A percentile compares a stretch with the other conserved stretches of the same genome.
Conservation (phyloP, 495 filamentous ascomycete species). For the Tuber aestivum region DNA sequence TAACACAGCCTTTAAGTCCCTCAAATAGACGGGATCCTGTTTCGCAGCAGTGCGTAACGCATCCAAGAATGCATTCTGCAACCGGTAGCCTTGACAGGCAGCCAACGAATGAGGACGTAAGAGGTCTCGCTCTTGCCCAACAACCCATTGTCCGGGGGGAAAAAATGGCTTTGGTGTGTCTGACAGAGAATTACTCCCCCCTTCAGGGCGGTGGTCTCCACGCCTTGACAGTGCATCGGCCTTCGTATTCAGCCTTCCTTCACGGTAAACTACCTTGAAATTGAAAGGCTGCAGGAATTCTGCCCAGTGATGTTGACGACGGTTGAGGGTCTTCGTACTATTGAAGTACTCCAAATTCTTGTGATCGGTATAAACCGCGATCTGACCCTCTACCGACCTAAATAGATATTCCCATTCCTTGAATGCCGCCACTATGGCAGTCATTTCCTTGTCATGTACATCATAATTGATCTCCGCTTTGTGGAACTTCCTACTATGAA, state of each 20-base stretch:
- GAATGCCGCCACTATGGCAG: not conserved
- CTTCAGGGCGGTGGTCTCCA: constrained; percentile 13
- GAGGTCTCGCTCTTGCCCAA: too few species aligned
- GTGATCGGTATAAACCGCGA: not conserved
- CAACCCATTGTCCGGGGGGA: too few species aligned
- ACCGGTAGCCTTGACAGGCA: too few species aligned
- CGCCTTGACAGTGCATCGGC: constrained; percentile 7
- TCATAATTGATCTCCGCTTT: constrained; percentile 7
- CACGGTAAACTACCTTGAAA: constrained; percentile 14
- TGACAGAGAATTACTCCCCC: constrained; percentile 5
- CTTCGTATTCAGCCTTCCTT: constrained; percentile 11
- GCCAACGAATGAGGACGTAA: too few species aligned
- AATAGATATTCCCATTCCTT: constrained; percentile 10
- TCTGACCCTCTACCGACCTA: not conserved
- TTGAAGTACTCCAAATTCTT: constrained; percentile 6
- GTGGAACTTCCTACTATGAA: constrained; percentile 17
- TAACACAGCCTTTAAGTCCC: too few species aligned
- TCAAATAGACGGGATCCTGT: too few species aligned
- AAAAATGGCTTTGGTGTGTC: too few species aligned
- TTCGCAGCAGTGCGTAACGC: too few species aligned
- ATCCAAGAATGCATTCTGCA: too few species aligned
- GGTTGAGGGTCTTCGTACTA: constrained; percentile 4
- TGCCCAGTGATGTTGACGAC: constrained; percentile 4
- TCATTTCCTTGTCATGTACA: constrained; percentile 15
- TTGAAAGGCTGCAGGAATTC: not conserved